Evolutionary conservation across 1,139 yeast species (phyloP).

Genomic region (Scheffersomyces segobiensis): DNA sequence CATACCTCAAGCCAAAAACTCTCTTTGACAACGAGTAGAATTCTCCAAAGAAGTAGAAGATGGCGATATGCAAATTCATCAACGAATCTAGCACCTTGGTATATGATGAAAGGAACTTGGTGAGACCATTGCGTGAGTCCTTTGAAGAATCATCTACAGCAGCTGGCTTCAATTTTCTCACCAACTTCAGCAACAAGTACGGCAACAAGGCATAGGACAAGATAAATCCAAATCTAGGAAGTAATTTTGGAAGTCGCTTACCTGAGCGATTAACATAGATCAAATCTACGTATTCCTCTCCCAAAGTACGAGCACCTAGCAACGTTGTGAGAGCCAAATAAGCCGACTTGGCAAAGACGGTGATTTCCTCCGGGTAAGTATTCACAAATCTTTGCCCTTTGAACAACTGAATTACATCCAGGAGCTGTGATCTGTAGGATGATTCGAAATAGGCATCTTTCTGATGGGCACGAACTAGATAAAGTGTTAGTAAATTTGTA

Average conservation of each 20-base stretch:
- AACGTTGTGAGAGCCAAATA: slow-evolving; percentile 75
- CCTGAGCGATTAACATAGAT: slow-evolving; percentile 63
- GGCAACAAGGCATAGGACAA: slow-evolving; percentile 60
- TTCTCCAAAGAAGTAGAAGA: slow-evolving; percentile 79
- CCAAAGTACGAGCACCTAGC: slow-evolving; percentile 76
- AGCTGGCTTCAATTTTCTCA: slow-evolving; percentile 24
- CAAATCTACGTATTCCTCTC: slow-evolving; percentile 92
- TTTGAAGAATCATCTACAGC: slow-evolving; percentile 18
- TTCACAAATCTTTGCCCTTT: slow-evolving; percentile 73
- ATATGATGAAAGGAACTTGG: slow-evolving; percentile 34
- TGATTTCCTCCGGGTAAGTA: slow-evolving; percentile 61
- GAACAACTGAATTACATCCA: slow-evolving; percentile 53
- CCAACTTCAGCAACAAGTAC: slow-evolving; percentile 41
- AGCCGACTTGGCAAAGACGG: slow-evolving; percentile 55
- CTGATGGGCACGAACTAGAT: slow-evolving; percentile 73
- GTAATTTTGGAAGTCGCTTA: slow-evolving; percentile 46
- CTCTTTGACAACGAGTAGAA: slow-evolving; percentile 80
- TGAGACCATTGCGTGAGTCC: slow-evolving; percentile 13
- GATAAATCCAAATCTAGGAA: slow-evolving; percentile 53
- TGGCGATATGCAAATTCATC: slow-evolving; percentile 70
- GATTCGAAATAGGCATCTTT: slow-evolving; percentile 77
- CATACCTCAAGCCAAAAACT: slow-evolving; percentile 77
- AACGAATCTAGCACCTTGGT: slow-evolving; percentile 49
- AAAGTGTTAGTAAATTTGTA: slow-evolving; percentile 14
- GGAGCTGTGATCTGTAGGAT: slow-evolving; percentile 53